Conservation (phyloP, 768 basidiomycete genomes). For the Podaxis sp. region DNA sequence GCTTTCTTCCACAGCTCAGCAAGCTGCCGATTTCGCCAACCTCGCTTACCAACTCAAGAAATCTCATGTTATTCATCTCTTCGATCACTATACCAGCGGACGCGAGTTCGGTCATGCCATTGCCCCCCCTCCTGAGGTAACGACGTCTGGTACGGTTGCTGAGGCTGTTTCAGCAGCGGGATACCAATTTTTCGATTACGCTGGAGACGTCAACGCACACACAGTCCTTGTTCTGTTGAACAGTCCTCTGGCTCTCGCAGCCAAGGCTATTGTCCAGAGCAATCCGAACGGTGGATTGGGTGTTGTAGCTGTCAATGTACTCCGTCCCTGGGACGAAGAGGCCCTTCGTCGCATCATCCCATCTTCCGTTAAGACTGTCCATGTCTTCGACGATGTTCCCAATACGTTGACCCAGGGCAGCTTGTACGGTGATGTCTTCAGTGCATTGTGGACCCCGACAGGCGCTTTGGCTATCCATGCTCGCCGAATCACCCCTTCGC, state of each 20-base stretch:
- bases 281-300: constrained; percentile 49
- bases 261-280: constrained; percentile 45
- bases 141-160: constrained; percentile 32
- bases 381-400: constrained; percentile 81
- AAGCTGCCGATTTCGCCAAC: constrained; percentile 73
- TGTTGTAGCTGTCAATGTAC: constrained; percentile 70
- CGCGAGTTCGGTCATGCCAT: constrained; percentile 71
- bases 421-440: constrained; percentile 73
- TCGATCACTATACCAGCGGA: constrained; percentile 80
- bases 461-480: constrained; percentile 43
- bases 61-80: constrained; percentile 82
- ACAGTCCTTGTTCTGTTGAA: constrained; percentile 74
- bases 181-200: constrained; percentile 77
- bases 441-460: constrained; percentile 44
- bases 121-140: constrained; percentile 31
- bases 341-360: constrained; percentile 65
- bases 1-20: constrained; percentile 82
- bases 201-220: constrained; percentile 59
- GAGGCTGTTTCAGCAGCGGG: constrained; percentile 55
- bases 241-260: constrained; percentile 68
- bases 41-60: constrained; percentile 69
- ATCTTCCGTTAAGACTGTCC: constrained; percentile 49
- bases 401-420: constrained; percentile 57
- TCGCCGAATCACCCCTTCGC: constrained; percentile 58
- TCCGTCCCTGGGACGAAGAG: constrained; percentile 77